Conservation (phyloP, 129 eudicot genomes). For the Gnaphalium uliginosum region DNA sequence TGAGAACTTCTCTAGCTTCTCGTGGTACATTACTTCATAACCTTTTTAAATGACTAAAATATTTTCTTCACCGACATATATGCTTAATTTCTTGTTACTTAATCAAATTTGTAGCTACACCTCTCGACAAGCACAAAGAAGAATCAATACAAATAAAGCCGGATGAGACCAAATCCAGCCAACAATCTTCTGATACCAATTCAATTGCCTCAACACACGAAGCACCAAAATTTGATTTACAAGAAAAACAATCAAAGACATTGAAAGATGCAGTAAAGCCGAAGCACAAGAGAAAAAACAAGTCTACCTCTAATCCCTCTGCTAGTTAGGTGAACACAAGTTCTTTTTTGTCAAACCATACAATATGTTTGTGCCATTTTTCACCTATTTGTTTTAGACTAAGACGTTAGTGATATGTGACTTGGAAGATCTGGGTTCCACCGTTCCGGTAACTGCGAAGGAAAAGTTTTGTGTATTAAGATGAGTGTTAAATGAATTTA, state of each 20-base stretch:
- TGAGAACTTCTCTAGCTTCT: constrained; percentile 54
- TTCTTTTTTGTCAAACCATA: constrained; percentile 7
- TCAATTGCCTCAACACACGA: constrained; percentile 31
- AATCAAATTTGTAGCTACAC: constrained; percentile 25
- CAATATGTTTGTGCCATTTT: constrained; percentile 7
- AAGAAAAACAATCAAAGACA: constrained; percentile 42
- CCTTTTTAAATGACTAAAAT: neutral
- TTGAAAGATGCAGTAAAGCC: constrained; percentile 88
- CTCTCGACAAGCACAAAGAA: constrained; percentile 29
- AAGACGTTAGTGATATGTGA: neutral
- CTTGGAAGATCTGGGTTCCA: neutral
- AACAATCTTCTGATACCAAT: constrained; percentile 32
- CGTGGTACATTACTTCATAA: constrained; percentile 38
- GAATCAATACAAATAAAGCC: constrained; percentile 17
- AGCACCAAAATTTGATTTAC: constrained; percentile 18
- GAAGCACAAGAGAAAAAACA: constrained; percentile 73
- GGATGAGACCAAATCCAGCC: constrained; percentile 18
- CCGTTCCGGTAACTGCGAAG: neutral
- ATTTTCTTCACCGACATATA: neutral
- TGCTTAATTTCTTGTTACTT: neutral
- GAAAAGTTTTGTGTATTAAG: neutral
- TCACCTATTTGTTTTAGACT: constrained; percentile 5
- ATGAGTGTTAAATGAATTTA: neutral
- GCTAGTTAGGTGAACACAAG: constrained; percentile 19
- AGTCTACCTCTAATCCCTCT: constrained; percentile 27